Evolutionary conservation across 768 basidiomycete species (phyloP), one percentile per base, ranked within the genome.

Genomic region (Tricholoma terreum): DNA sequence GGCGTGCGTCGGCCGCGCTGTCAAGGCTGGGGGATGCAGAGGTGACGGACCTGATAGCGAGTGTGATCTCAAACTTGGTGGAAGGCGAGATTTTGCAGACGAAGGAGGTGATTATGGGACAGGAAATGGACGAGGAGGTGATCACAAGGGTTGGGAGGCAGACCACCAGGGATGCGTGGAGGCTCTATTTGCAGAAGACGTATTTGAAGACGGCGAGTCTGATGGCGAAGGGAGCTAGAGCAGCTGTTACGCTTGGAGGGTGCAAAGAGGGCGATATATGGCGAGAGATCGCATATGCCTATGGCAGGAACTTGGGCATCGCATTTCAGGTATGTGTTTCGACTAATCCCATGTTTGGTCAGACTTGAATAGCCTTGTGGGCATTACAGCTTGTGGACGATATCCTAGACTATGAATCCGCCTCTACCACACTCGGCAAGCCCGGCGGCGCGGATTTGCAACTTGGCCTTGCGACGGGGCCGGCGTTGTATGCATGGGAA

Each of bases 231-330:
- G 87, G 87, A 1, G 87, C 90, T 1, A 81, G 95, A 9, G 90
- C 90, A 12, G 85, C 91, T 0, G 93, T 93, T 10, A 86, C 96
- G 1, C 79, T 98, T 0, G 96, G 95, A 2, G 96, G 96, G 21
- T 89, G 81, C 57, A 77, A 73, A 56, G 86, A 92, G 65, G 92
- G 89, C 7, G 95, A 97, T 66, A 71, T 88, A 8, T 90, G 92
- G 80, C 94, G 93, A 71, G 95, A 98, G 68, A 83, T 89, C 27
- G 96, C 96, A n/a, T 98, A 98, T 73, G 92, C 92, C 4, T 98
- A 94, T 73, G 95, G 95, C 2, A 77, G 93, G 58, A 95, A 97
- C 72, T 70, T 97, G 24, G 95, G 95, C 0, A 92, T 97, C 56
- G 94, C 95, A 4, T 97, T 98, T 75, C 95, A 97, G 83, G 94